A percentile compares a stretch with the other conserved stretches of the same genome.
Conservation (phyloP, 768 basidiomycete genomes). For the Naematelia aurantialba region DNA sequence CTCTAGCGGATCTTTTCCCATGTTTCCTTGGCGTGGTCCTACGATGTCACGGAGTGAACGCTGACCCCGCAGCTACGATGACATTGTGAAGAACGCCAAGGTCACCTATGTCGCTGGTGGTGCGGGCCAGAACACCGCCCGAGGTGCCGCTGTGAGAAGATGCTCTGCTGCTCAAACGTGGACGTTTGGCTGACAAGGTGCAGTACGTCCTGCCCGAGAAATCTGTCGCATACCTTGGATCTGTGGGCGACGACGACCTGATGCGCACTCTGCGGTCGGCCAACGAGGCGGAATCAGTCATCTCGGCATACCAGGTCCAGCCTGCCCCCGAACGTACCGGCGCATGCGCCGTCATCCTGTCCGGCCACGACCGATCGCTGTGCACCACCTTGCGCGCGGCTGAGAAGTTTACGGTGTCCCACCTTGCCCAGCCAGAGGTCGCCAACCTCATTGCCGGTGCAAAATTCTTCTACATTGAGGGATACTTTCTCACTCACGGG, state of each 20-base stretch:
- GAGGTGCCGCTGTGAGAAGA: slow-evolving; percentile 85
- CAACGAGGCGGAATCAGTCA: slow-evolving; percentile 86
- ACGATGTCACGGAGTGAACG: too few species aligned
- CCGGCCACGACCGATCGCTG: slow-evolving; percentile 86
- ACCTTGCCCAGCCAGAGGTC: slow-evolving; percentile 71
- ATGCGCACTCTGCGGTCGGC: slow-evolving; percentile 82
- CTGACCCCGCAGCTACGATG: slow-evolving; percentile 88
- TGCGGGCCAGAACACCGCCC: slow-evolving; percentile 92
- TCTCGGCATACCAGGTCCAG: slow-evolving; percentile 83
- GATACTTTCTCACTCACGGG: slow-evolving; percentile 96
- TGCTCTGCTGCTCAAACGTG: background rate
- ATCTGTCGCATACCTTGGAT: slow-evolving; percentile 90
- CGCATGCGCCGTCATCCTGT: slow-evolving; percentile 93
- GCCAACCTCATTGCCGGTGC: slow-evolving; percentile 73
- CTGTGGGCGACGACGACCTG: slow-evolving; percentile 88
- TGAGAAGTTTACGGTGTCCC: slow-evolving; percentile 78
- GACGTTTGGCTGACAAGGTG: background rate
- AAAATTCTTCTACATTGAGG: slow-evolving; percentile 87
- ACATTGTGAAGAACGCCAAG: slow-evolving; percentile 68
- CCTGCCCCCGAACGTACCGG: slow-evolving; percentile 78
- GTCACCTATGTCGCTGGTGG: slow-evolving; percentile 94
- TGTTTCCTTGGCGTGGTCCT: too few species aligned
- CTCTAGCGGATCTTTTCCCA: background rate
- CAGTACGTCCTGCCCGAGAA: slow-evolving; percentile 85
- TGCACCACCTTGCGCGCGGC: slow-evolving; percentile 87